A percentile compares a stretch with the other conserved stretches of the same genome.
phyloP scores from a whole-genome alignment of 2,329 filamentous ascomycete genomes.

The Dactylellina leptospora region DNA sequence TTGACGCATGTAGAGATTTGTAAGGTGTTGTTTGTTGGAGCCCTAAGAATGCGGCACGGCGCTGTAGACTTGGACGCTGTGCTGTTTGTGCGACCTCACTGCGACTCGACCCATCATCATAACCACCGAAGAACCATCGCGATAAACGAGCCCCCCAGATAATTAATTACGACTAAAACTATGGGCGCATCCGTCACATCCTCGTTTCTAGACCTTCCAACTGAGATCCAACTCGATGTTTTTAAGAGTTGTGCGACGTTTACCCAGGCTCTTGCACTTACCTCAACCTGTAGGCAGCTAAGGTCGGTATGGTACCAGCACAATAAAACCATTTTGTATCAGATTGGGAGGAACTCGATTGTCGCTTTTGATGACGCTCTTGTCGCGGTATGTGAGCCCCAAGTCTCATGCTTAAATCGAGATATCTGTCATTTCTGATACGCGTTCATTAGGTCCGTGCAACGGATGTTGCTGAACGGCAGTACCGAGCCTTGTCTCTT shows the following conservation, averaged over 20 bases:
- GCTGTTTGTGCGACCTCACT: no score
- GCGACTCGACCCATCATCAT: no score
- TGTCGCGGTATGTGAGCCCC: slow-evolving; percentile 19
- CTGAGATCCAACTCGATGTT: slow-evolving; percentile 30
- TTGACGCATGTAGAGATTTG: no score
- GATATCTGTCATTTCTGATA: no score
- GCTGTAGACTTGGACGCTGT: no score
- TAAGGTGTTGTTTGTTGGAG: no score
- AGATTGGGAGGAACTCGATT: slow-evolving; percentile 22
- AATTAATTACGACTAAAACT: no score
- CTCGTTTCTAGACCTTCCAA: slow-evolving; percentile 22
- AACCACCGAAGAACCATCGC: no score
- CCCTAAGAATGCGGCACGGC: no score
- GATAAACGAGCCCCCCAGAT: no score
- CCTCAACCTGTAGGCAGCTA: slow-evolving; percentile 14
- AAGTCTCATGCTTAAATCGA: no score
- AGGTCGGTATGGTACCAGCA: slow-evolving; percentile 15
- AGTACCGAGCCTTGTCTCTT: slow-evolving; percentile 19
- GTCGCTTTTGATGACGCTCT: slow-evolving; percentile 46
- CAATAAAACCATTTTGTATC: slow-evolving; percentile 18
- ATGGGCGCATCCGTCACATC: neutral
- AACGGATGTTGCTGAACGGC: slow-evolving; percentile 28
- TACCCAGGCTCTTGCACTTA: neutral
- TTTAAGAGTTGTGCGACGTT: slow-evolving; percentile 18
- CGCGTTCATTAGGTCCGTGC: slow-evolving; percentile 35